Evolutionary conservation across 1,284 basidiomycete genomes (phyloP).

Genomic region (Sanghuangporus sanghuang): DNA sequence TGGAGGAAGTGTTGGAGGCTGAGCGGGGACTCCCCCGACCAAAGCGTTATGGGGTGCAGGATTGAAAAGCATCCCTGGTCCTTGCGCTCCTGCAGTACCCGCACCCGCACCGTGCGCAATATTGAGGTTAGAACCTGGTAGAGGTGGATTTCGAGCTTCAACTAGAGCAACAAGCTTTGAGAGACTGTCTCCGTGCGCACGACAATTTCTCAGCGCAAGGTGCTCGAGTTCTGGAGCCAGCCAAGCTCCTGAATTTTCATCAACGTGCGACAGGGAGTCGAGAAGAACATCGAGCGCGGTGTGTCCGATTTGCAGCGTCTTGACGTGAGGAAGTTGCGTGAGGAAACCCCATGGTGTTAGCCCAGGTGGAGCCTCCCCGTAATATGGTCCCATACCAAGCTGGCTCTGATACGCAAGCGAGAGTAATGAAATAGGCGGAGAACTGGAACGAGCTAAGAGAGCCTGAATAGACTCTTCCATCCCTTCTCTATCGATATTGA

Average conservation of each 20-base stretch:
- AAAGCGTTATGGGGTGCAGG: not conserved
- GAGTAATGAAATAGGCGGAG: slow-evolving; percentile 49
- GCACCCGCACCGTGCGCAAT: not conserved
- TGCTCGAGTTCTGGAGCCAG: slow-evolving; percentile 52
- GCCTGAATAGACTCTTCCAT: slow-evolving; percentile 59
- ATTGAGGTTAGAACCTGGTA: not conserved
- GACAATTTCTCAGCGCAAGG: slow-evolving; percentile 53
- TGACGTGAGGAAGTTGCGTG: slow-evolving; percentile 40
- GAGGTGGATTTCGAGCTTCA: slow-evolving; percentile 55
- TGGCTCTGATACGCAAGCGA: slow-evolving; percentile 46
- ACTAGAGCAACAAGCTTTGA: slow-evolving; percentile 63
- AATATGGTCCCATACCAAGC: slow-evolving; percentile 28
- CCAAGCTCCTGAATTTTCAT: slow-evolving; percentile 43
- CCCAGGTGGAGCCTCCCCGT: slow-evolving; percentile 31
- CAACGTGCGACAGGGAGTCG: slow-evolving; percentile 47
- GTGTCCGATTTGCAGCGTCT: slow-evolving; percentile 54
- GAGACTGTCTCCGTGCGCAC: slow-evolving; percentile 26
- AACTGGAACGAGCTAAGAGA: slow-evolving; percentile 51
- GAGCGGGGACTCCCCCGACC: slow-evolving; percentile 16
- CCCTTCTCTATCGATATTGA: slow-evolving; percentile 62
- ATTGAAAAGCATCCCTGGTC: not conserved
- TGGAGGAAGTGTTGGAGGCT: slow-evolving; percentile 33
- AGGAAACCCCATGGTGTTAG: slow-evolving; percentile 48
- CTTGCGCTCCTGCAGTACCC: not conserved
- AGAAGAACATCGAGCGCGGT: slow-evolving; percentile 58